Percentiles rank a stretch among this genome's conserved stretches.
phyloP scores from a whole-genome alignment of 306 rosid species.

The Cucumis hystrix region DNA sequence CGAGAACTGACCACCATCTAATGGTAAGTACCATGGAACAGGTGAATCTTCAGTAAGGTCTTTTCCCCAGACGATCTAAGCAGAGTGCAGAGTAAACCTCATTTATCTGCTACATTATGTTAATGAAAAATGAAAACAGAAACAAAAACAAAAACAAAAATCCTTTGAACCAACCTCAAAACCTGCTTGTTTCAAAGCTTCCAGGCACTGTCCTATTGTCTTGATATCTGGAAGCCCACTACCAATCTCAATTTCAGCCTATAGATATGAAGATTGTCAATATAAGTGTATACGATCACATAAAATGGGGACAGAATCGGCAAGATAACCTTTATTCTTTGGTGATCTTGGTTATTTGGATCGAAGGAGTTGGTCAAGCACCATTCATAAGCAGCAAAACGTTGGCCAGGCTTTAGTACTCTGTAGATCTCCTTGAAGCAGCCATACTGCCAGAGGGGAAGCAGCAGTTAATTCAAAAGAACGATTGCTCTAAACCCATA shows the following conservation, averaged over 20 bases:
- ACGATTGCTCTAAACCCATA: background rate
- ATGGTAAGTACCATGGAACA: constrained; percentile 84
- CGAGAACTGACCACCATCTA: constrained; percentile 73
- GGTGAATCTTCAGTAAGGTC: constrained; percentile 61
- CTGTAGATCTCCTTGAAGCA: constrained; percentile 87
- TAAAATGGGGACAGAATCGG: background rate
- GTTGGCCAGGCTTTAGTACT: constrained; percentile 88
- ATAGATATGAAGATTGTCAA: background rate
- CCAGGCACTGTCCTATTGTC: constrained; percentile 62
- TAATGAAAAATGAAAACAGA: background rate
- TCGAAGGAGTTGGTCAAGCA: constrained; percentile 80
- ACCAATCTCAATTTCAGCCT: constrained; percentile 95
- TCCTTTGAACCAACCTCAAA: constrained; percentile 55
- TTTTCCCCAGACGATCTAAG: constrained; percentile 70
- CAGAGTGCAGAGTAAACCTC: background rate
- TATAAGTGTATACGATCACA: background rate
- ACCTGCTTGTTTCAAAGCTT: constrained; percentile 83
- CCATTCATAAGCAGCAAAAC: constrained; percentile 93
- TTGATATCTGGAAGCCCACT: constrained; percentile 92
- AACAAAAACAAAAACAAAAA: background rate
- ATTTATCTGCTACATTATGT: background rate
- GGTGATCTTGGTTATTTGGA: constrained; percentile 53
- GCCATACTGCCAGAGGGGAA: constrained; percentile 35
- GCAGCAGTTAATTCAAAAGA: background rate
- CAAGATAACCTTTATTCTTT: constrained; percentile 56